Evolutionary conservation across 805 yeast species (phyloP), one percentile per base, ranked within the genome.

Genomic region (Metschnikowia cerradonensis): DNA sequence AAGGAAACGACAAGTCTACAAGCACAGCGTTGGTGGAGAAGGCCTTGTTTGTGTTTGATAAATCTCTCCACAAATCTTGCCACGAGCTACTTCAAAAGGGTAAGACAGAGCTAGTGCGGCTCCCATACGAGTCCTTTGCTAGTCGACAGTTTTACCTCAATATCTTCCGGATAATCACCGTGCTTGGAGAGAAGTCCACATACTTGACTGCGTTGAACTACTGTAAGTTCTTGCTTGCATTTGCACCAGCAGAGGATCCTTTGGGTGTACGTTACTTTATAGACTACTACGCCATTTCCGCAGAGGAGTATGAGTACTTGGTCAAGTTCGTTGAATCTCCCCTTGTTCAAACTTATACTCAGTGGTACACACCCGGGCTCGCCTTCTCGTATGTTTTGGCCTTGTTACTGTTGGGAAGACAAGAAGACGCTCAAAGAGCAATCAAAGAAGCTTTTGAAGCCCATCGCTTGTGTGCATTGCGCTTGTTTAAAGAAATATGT

Each of bases 211-310:
- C 96, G 0, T 76, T 88, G 40, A 80, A 82, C 39, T 90, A 84
- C 71, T 80, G 87, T 59, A 89, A 88, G 63, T 72, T 84, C 5
- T 70, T 90, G 45, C 71, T 87, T 54, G 80, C 90, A 2, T 68
- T 90, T 31, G 74, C 81, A 34, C 96, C 96, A 1, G 76, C 82
- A 2, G 88, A 85, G 50, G 96, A 90, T 70, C 96, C 96, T 1
- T 71, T 84, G 47, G 96, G 96, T 20, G 90, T 86, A 11, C 76
- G 96, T 55, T 84, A 85, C 61, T 87, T 89, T 64, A 82, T 90
- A 57, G 96, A 90, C 63, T 83, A 79, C 61, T 90, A 87, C 61
- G 84, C 92, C 3, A 69, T 88, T 3, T 70, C 81, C 67, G 73
- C 88, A 35, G 83, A 77, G 32, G 88, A 88, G 53, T 81, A 77